phyloP scores from a whole-genome alignment of 129 eudicot species.

The Silybum marianum region DNA sequence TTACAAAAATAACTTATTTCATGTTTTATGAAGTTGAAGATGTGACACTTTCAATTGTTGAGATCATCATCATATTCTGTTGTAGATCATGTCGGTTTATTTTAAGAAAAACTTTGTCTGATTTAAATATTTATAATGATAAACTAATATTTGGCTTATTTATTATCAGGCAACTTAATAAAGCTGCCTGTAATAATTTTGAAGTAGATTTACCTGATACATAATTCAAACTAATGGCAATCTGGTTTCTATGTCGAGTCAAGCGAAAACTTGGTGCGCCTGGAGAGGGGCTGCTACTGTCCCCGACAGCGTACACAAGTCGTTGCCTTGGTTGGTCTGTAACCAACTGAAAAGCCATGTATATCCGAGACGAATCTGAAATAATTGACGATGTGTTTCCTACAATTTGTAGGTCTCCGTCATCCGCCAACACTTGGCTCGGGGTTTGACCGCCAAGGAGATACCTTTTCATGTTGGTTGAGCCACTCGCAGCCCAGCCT shows the following conservation, averaged over 20 bases:
- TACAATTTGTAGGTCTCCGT: constrained; percentile 44
- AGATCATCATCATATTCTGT: not conserved
- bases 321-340: constrained; percentile 42
- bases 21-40: not conserved
- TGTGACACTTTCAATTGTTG: not conserved
- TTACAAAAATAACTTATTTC: not conserved
- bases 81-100: no score
- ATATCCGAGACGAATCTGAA: constrained; percentile 35
- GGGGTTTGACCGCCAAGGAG: constrained; percentile 55
- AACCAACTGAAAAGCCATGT: constrained; percentile 64
- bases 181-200: not conserved
- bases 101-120: not conserved
- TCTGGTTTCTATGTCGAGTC: constrained; percentile 36
- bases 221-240: constrained; percentile 49
- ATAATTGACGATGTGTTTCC: constrained; percentile 44
- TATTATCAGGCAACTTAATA: not conserved
- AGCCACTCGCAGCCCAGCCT: constrained; percentile 65
- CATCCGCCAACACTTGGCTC: constrained; percentile 41
- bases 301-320: constrained; percentile 65
- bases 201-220: constrained; percentile 47
- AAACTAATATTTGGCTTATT: not conserved
- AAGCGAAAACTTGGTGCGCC: constrained; percentile 31
- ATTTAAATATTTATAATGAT: not conserved
- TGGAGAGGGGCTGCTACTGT: constrained; percentile 30
- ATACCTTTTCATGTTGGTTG: constrained; percentile 44